phyloP scores from a whole-genome alignment of 306 rosid species.

The Aeschynomene evenia region DNA sequence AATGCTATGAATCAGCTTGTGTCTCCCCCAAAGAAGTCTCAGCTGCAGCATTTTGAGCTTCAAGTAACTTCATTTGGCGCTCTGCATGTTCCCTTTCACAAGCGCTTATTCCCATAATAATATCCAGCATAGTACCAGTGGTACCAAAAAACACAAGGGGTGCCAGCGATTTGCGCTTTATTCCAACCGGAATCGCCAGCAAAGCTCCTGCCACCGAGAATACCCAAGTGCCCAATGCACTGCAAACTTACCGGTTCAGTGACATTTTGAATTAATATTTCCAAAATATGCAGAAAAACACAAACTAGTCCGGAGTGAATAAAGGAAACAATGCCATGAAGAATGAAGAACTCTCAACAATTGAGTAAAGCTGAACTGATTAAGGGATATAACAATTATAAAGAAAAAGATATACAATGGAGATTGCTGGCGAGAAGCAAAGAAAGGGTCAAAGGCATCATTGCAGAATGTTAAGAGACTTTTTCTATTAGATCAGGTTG shows the following conservation, averaged over 20 bases:
- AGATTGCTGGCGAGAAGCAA: background rate
- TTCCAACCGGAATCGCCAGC: conserved; percentile 94
- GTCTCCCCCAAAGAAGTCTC: conserved; percentile 40
- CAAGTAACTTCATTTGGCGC: conserved; percentile 76
- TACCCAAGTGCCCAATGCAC: conserved; percentile 95
- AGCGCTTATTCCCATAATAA: conserved; percentile 74
- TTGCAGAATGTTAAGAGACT: background rate
- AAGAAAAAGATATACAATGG: background rate
- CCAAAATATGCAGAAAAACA: background rate
- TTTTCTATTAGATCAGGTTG: background rate
- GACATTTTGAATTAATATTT: background rate
- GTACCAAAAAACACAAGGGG: conserved; percentile 97
- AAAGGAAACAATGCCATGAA: background rate
- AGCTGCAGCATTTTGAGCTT: conserved; percentile 56
- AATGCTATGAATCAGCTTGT: conserved; percentile 42
- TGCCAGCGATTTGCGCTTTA: conserved; percentile 80
- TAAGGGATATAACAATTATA: background rate
- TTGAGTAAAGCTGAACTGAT: background rate
- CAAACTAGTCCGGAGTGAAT: background rate
- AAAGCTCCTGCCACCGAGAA: conserved; percentile 93
- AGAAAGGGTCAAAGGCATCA: background rate
- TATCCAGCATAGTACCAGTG: conserved; percentile 93
- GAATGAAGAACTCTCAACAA: background rate
- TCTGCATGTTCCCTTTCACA: conserved; percentile 95
- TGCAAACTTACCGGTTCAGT: conserved; percentile 41